A percentile compares a stretch with the other conserved stretches of the same genome.
phyloP scores from a whole-genome alignment of 2,329 filamentous ascomycete species.

The Tolypocladium ophioglossoides region DNA sequence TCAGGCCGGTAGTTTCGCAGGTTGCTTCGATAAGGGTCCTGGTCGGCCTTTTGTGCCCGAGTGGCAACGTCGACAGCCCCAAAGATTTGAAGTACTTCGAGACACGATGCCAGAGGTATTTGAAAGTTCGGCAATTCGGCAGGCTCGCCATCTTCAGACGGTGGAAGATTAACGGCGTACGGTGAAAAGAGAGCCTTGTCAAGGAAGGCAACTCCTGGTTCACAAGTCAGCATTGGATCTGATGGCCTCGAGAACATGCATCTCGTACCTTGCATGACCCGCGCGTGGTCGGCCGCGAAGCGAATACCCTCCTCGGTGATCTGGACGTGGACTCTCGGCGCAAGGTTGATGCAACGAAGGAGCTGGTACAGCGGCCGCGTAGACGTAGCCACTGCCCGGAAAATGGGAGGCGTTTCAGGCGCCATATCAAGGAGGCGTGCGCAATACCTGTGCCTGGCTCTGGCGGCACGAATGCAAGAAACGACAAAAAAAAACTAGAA shows the following conservation, averaged over 20 bases:
- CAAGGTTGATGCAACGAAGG: slow-evolving; percentile 47
- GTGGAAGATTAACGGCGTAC: slow-evolving; percentile 55
- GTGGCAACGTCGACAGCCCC: slow-evolving; percentile 63
- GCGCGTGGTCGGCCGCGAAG: slow-evolving; percentile 79
- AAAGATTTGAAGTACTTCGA: slow-evolving; percentile 94
- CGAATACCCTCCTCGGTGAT: slow-evolving; percentile 78
- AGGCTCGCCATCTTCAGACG: slow-evolving; percentile 25
- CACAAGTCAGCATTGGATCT: neutral
- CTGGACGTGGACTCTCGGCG: slow-evolving; percentile 51
- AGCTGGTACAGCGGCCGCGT: slow-evolving; percentile 63
- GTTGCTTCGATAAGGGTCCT: slow-evolving; percentile 51
- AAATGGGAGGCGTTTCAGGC: slow-evolving; percentile 39
- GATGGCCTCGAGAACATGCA: neutral
- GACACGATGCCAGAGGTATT: slow-evolving; percentile 73
- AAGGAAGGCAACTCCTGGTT: slow-evolving; percentile 54
- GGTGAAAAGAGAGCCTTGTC: slow-evolving; percentile 83
- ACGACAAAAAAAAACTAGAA: slow-evolving; percentile 7
- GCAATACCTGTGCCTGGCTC: neutral
- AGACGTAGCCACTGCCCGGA: slow-evolving; percentile 67
- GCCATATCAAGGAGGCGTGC: slow-evolving; percentile 14
- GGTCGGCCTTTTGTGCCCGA: slow-evolving; percentile 46
- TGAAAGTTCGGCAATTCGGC: slow-evolving; percentile 61
- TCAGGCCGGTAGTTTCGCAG: slow-evolving; percentile 53
- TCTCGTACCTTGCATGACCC: slow-evolving; percentile 74
- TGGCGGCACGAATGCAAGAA: neutral